Percentiles rank a stretch among this genome's conserved stretches.
Conservation (phyloP, 169 alveolate species). For the Cryptosporidium ubiquitum region DNA sequence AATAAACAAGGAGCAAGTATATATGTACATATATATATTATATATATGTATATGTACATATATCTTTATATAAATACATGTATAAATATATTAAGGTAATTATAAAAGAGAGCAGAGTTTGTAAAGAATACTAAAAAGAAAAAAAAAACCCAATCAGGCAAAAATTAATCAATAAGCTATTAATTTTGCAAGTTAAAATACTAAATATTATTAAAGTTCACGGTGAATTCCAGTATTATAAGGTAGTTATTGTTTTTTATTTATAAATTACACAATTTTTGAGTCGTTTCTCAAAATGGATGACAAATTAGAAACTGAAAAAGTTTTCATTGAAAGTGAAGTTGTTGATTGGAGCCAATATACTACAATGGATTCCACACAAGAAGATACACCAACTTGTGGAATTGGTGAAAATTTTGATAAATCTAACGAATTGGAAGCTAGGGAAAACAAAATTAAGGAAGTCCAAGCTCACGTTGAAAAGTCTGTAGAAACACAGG, state of each 20-base stretch:
- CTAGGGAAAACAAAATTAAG: background rate
- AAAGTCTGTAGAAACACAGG: background rate
- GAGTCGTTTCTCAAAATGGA: slow-evolving; percentile 3
- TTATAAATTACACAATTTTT: background rate
- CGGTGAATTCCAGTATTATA: background rate
- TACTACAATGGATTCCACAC: slow-evolving; percentile 50
- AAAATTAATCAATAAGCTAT: background rate
- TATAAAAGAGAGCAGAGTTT: background rate
- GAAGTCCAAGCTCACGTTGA: background rate
- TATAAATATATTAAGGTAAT: slow-evolving; percentile 3
- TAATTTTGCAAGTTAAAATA: background rate
- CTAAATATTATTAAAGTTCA: background rate
- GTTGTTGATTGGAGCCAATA: slow-evolving; percentile 47
- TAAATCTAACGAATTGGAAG: background rate
- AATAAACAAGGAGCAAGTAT: background rate
- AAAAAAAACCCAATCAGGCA: background rate
- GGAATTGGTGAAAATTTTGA: slow-evolving; percentile 34
- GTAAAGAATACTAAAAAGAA: background rate
- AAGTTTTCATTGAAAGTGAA: slow-evolving; percentile 14
- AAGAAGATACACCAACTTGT: slow-evolving; percentile 62
- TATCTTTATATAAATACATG: background rate
- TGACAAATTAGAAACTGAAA: slow-evolving; percentile 22
- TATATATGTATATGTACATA: background rate
- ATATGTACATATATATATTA: background rate
- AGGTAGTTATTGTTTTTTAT: background rate